phyloP scores from a whole-genome alignment of 2,329 filamentous ascomycete species.

The Fusarium nygamai region DNA sequence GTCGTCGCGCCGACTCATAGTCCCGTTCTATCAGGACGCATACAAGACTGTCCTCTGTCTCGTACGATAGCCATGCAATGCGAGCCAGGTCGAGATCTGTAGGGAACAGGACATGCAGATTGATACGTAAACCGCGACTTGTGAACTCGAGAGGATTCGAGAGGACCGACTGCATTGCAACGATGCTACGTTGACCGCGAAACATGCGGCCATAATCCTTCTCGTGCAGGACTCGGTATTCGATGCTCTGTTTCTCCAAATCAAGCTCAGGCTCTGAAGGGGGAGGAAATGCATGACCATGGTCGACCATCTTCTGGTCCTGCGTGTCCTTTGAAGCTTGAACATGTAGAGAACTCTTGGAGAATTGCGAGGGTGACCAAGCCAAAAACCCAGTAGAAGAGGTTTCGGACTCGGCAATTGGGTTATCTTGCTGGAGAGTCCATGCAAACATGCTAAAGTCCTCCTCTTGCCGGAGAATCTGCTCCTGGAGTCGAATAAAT shows the following conservation, averaged over 20 bases:
- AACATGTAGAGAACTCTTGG: neutral
- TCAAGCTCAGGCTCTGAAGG: neutral
- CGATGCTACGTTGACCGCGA: neutral
- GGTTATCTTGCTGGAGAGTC: neutral
- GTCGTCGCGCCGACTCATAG: neutral
- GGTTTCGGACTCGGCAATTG: neutral
- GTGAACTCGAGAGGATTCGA: neutral
- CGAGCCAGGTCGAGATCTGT: neutral
- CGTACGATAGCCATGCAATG: constrained; percentile 10
- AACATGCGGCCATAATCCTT: constrained; percentile 10
- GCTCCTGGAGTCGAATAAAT: constrained; percentile 9
- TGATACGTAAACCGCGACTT: constrained; percentile 5
- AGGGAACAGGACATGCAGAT: constrained; percentile 1
- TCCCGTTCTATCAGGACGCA: constrained; percentile 8
- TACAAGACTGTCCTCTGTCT: constrained; percentile 1
- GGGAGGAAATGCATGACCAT: neutral
- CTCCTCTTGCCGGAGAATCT: constrained; percentile 18
- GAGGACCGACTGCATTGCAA: neutral
- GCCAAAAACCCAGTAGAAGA: constrained; percentile 7
- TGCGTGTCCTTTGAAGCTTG: neutral
- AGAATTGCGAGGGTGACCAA: constrained; percentile 10
- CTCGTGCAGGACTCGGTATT: neutral
- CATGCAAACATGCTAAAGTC: constrained; percentile 22
- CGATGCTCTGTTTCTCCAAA: neutral
- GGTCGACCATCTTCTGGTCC: neutral